Evolutionary conservation across 768 basidiomycete species (phyloP), one percentile per base, ranked within the genome.

Genomic region (Termitomyces sp.): DNA sequence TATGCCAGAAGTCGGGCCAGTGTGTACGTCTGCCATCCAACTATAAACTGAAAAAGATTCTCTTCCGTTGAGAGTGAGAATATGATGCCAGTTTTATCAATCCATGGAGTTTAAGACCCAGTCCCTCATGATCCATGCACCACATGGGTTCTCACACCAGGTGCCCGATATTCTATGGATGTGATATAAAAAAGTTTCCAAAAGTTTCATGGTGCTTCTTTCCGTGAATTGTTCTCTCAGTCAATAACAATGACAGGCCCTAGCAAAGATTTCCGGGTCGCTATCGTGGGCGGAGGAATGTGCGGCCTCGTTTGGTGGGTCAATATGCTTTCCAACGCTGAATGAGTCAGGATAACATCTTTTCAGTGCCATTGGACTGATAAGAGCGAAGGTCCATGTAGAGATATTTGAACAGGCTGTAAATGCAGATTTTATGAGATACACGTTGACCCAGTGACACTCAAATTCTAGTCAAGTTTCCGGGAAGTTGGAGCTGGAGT

Each of bases 401-500:
- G 69, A 77, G 22, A 62, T 83, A 2, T 85, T 82, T 59, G 84
- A 84, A 66, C 74, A 79, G 44, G 76, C 81, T 47, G 81, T 81
- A 64, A 36, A 41, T 13, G 18, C 16, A 28, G 10, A 18, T 28
- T 40, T 24, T 8, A 28, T 40, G 24, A 9, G 3, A 10, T 30
- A 14, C 9, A 26, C 51, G 18, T 40, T 40, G 14, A 16, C 14
- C 36, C 6, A 43, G 32, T 46, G 28, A 38, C 18, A 7, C 52
- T 54, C 51, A 62, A 22, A 18, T 47, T 57, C 1, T 61, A 83
- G 81, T 64, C 74, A 16, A 71, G 72, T 54, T 82, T 80, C 58
- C 75, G 72, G 24, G 80, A 83, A 66, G 72, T 82, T 38, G 82
- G 83, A 13, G 81, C 81, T n/a, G 81, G 80, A 16, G 76, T 85